Percentiles rank a stretch among this genome's conserved stretches.
Evolutionary conservation across 106 monocot species (phyloP).

Genomic region (Dioscorea dumetorum): DNA sequence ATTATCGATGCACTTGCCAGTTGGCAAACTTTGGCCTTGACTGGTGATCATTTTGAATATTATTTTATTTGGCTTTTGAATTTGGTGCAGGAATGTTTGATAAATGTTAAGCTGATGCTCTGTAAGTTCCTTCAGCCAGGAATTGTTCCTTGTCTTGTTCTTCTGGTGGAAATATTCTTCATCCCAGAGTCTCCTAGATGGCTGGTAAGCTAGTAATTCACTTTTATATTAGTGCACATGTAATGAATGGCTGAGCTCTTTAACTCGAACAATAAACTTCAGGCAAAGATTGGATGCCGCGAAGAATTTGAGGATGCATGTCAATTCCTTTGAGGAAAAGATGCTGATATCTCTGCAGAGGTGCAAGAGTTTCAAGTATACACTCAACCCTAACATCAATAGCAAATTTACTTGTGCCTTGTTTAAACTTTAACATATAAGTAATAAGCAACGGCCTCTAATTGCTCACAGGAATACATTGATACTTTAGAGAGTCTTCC

Average conservation of each 20-base stretch:
- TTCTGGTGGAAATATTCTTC: slow-evolving; percentile 54
- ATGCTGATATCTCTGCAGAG: slow-evolving; percentile 60
- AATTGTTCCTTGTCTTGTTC: slow-evolving; percentile 45
- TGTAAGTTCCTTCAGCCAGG: slow-evolving; percentile 16
- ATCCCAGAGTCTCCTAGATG: slow-evolving; percentile 90
- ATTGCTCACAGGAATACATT: slow-evolving; percentile 39
- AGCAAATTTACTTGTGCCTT: neutral
- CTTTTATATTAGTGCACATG: neutral
- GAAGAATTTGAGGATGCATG: slow-evolving; percentile 52
- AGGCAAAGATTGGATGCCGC: slow-evolving; percentile 51
- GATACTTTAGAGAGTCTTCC: slow-evolving; percentile 36
- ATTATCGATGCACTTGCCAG: slow-evolving; percentile 46
- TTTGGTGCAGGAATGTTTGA: too few relatives aligned
- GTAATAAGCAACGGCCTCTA: neutral
- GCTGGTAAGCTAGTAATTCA: slow-evolving; percentile 42
- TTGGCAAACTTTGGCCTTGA: slow-evolving; percentile 47
- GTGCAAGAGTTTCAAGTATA: slow-evolving; percentile 52
- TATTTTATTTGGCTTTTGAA: neutral
- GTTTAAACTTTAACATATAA: neutral
- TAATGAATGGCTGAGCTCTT: too few relatives aligned
- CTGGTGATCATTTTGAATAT: slow-evolving; percentile 20
- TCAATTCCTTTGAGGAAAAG: slow-evolving; percentile 42
- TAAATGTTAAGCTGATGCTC: too few relatives aligned
- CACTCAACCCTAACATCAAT: neutral
- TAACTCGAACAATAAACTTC: neutral